Conservation (phyloP, 495 filamentous ascomycete genomes). For the Xylaria bambusicola region DNA sequence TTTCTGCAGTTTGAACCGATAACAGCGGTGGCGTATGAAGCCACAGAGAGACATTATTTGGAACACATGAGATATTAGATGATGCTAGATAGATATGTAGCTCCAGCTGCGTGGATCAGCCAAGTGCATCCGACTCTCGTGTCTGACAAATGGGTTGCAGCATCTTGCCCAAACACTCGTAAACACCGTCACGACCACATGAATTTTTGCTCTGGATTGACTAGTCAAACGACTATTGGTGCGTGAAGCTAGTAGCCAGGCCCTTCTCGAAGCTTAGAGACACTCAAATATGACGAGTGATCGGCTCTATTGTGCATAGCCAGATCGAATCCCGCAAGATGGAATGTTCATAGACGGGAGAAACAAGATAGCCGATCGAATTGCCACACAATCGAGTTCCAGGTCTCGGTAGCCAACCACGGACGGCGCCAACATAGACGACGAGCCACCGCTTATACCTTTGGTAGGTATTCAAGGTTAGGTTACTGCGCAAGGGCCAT, state of each 20-base stretch:
- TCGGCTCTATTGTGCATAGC: neutral
- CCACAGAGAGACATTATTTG: neutral
- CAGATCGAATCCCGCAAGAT: neutral
- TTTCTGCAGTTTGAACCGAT: slow-evolving; percentile 10
- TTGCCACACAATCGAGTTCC: neutral
- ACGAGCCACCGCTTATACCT: neutral
- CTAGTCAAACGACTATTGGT: slow-evolving; percentile 4
- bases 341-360: neutral
- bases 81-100: neutral
- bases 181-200: neutral
- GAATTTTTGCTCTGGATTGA: neutral
- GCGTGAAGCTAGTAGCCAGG: neutral
- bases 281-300: neutral
- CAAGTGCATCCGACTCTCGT: slow-evolving; percentile 6
- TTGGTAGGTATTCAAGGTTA: neutral
- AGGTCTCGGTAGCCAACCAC: slow-evolving; percentile 6
- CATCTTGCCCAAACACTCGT: slow-evolving; percentile 9
- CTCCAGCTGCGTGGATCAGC: slow-evolving; percentile 6
- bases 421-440: neutral
- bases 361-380: neutral
- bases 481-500: slow-evolving; percentile 6
- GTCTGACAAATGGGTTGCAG: slow-evolving; percentile 5
- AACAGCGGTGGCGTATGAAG: neutral
- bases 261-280: slow-evolving; percentile 6
- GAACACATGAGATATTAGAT: slow-evolving; percentile 10